Evolutionary conservation across 805 yeast species (phyloP), one percentile per base, ranked within the genome.

Genomic region (Candida dajiaensis): DNA sequence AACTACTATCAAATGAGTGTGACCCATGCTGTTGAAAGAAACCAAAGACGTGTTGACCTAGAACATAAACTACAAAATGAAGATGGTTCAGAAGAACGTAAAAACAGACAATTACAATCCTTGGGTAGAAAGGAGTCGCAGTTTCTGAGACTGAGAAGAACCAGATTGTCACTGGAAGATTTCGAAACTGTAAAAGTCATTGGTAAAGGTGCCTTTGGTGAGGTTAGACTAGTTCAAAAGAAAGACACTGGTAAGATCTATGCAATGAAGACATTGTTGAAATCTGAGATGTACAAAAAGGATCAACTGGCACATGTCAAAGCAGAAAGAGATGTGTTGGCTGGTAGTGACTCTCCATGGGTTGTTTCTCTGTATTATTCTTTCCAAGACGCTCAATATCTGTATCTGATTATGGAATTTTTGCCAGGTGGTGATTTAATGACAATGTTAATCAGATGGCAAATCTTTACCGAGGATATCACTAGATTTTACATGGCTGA

Each of bases 201-300:
- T 38, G 99, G 99, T 29, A 98, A 94, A 71, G 99, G 99, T 64
- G 99, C 99, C 3, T 94, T 94, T 64, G 99, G 99, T 42, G 97
- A 94, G 67, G 99, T 94, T 25, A 89, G 89, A 61, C 70, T 94
- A 52, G 99, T 98, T 2, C 80, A 89, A 54, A 95, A 95, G 72
- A 83, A 81, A 56, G 99, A 94, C 61, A 92, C 98, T 1, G 81
- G 85, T 53, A 98, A 94, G 66, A 85, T 94, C 44, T 92, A 97
- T 66, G 99, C 99, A 1, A 74, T 94, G 61, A 94, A 94, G 65
- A 86, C 94, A 10, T 72, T 94, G 61, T 85, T 88, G 65, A 94
- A 94, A 66, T 83, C 83, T 61, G 75, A 89, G 52, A 73, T 92
- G 58, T 81, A 87, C 54, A 89, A 89, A 66, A 78, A 89, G 45